Conservation (phyloP, 2,329 filamentous ascomycete genomes). For the Didymella exigua region DNA sequence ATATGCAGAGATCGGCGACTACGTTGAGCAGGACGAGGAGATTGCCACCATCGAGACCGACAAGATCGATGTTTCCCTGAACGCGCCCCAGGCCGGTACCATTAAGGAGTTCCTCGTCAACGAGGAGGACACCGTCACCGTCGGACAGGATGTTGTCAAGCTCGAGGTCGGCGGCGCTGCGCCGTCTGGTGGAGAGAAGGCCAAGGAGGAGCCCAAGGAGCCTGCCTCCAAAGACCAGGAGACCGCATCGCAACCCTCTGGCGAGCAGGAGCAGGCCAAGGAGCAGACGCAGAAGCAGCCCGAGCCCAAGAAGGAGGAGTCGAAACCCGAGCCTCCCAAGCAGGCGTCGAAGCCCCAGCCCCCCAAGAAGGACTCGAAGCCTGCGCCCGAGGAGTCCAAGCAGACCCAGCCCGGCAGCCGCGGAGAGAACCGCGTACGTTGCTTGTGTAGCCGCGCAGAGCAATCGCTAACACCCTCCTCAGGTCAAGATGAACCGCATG, state of each 20-base stretch:
- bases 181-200: slow-evolving; percentile 58
- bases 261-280: slow-evolving; percentile 55
- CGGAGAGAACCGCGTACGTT: slow-evolving; percentile 84
- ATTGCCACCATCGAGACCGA: slow-evolving; percentile 99
- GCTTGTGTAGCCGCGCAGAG: slow-evolving; percentile 14
- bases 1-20: slow-evolving; percentile 77
- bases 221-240: slow-evolving; percentile 63
- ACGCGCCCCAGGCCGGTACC: slow-evolving; percentile 85
- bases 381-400: slow-evolving; percentile 16
- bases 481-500: slow-evolving; percentile 99
- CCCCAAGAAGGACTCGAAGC: slow-evolving; percentile 38
- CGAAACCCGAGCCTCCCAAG: slow-evolving; percentile 45
- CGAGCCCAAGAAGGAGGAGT: slow-evolving; percentile 45
- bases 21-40: slow-evolving; percentile 93
- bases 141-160: slow-evolving; percentile 88
- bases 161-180: slow-evolving; percentile 72
- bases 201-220: slow-evolving; percentile 64
- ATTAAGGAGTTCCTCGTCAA: slow-evolving; percentile 91
- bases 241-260: slow-evolving; percentile 61
- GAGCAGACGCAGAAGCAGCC: slow-evolving; percentile 47
- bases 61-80: slow-evolving; percentile 99
- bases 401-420: slow-evolving; percentile 67
- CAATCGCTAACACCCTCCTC: slow-evolving; percentile 23
- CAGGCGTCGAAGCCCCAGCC: slow-evolving; percentile 42
- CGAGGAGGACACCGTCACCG: slow-evolving; percentile 93